phyloP scores from a whole-genome alignment of 169 alveolate species.

The Plasmodium ovale region DNA sequence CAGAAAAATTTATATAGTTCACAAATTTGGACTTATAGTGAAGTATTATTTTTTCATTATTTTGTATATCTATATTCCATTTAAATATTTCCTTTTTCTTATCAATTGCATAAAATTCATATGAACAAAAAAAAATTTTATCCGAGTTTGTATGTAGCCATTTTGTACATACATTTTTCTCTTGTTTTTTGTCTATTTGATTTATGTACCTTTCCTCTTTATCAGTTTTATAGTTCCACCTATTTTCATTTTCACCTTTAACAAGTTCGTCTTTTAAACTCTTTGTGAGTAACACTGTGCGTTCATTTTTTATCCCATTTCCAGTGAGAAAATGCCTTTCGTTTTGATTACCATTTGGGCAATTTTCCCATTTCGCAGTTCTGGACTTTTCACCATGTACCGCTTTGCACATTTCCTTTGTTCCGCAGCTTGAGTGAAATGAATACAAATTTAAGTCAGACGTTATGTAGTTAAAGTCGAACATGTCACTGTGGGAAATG shows the following conservation, averaged over 20 bases:
- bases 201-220: not conserved
- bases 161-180: not conserved
- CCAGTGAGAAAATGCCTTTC: too few relatives aligned
- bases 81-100: slow-evolving; percentile 6
- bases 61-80: slow-evolving; percentile 21
- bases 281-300: not conserved
- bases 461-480: slow-evolving; percentile 11
- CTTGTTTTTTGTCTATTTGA: not conserved
- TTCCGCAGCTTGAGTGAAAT: not conserved
- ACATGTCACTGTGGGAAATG: slow-evolving; percentile 16
- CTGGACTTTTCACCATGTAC: not conserved
- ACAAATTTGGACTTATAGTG: slow-evolving; percentile 35
- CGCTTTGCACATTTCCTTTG: not conserved
- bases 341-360: too few relatives aligned
- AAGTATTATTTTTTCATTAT: not conserved
- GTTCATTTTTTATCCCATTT: not conserved
- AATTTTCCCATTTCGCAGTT: too few relatives aligned
- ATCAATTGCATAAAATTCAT: slow-evolving; percentile 23
- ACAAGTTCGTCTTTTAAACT: not conserved
- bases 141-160: not conserved
- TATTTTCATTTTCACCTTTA: not conserved
- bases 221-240: not conserved
- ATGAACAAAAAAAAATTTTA: slow-evolving; percentile 20
- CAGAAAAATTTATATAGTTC: slow-evolving; percentile 22
- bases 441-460: slow-evolving; percentile 27